phyloP scores from a whole-genome alignment of 306 rosid genomes.

The Citrullus mucosospermus region DNA sequence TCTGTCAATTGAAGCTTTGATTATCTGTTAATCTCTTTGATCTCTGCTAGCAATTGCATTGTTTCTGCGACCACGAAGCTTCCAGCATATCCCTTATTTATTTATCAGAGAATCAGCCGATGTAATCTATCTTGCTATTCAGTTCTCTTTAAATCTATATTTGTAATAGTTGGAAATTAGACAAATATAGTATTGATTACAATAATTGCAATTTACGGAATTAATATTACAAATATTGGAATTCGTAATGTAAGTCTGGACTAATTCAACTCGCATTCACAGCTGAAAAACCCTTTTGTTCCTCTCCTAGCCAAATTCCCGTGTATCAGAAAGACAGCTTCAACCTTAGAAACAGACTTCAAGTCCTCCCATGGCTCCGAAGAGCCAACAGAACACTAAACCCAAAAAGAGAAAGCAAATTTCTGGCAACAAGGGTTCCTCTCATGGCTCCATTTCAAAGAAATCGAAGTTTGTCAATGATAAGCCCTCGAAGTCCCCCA shows the following conservation, averaged over 20 bases:
- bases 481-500: conserved; percentile 12
- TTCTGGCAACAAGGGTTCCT: conserved; percentile 20
- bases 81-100: not conserved
- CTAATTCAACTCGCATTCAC: no score
- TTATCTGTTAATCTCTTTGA: not conserved
- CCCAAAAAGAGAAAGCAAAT: conserved; percentile 50
- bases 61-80: not conserved
- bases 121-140: not conserved
- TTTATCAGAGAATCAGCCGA: not conserved
- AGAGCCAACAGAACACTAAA: conserved; percentile 20
- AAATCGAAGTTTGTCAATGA: conserved; percentile 26
- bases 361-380: conserved; percentile 47
- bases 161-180: no score
- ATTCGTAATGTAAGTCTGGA: no score
- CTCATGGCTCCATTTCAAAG: conserved; percentile 28
- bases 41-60: not conserved
- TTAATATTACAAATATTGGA: no score
- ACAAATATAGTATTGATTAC: no score
- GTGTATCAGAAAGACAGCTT: not conserved
- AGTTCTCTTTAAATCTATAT: not conserved
- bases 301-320: not conserved
- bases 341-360: not conserved
- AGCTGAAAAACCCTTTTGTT: no score
- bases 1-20: not conserved
- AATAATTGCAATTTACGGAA: no score